phyloP scores from a whole-genome alignment of 805 yeast genomes.

The Wickerhamiella bombiphila region DNA sequence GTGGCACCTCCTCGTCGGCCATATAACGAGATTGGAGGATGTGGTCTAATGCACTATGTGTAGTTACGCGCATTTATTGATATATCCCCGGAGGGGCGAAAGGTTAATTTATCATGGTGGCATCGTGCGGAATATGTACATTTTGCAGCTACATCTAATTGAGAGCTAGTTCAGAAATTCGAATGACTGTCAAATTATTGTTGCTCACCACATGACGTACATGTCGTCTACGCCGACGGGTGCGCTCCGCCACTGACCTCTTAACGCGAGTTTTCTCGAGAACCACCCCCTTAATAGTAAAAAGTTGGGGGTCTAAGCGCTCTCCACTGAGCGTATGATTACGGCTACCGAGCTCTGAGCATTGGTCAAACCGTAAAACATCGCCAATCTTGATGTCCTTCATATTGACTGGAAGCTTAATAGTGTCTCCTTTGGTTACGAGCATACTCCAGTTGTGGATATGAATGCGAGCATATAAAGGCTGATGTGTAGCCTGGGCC shows the following conservation, averaged over 20 bases:
- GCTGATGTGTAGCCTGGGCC: constrained; percentile 25
- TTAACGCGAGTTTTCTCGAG: constrained; percentile 73
- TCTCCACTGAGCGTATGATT: constrained; percentile 53
- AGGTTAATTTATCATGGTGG: not conserved
- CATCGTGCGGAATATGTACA: too few species aligned
- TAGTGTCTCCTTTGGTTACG: constrained; percentile 80
- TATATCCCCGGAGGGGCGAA: not conserved
- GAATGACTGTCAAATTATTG: constrained; percentile 61
- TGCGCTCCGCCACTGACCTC: constrained; percentile 47
- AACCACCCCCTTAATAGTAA: constrained; percentile 58
- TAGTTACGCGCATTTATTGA: not conserved
- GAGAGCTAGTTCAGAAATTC: constrained; percentile 57
- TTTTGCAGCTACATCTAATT: too few species aligned
- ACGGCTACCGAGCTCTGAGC: constrained; percentile 72
- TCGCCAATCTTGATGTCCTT: constrained; percentile 75
- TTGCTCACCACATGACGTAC: constrained; percentile 49
- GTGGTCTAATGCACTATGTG: not conserved
- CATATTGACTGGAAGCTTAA: constrained; percentile 64
- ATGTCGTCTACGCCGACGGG: constrained; percentile 71
- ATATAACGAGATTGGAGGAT: not conserved
- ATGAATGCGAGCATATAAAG: constrained; percentile 67
- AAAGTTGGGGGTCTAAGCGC: constrained; percentile 36
- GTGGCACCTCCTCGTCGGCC: constrained; percentile 10
- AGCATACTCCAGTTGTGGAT: constrained; percentile 75
- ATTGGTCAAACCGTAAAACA: constrained; percentile 54